Percentiles rank a stretch among this genome's conserved stretches.
Evolutionary conservation across 768 basidiomycete species (phyloP).

Genomic region (Cytidiella melzeri): DNA sequence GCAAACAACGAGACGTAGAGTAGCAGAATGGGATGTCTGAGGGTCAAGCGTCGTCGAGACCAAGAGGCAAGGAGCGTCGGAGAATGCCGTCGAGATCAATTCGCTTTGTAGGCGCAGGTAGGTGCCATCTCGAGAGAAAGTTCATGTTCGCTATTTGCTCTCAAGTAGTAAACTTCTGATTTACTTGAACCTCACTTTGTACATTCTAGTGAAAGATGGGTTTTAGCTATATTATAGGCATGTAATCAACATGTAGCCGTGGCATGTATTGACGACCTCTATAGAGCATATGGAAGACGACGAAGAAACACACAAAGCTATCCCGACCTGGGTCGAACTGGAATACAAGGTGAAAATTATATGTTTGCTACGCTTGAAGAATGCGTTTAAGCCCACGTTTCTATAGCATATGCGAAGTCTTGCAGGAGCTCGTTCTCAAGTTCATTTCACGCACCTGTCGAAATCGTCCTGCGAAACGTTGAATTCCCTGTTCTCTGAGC

Average conservation of each 20-base stretch:
- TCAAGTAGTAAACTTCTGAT: background rate
- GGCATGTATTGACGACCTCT: no score
- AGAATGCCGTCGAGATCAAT: background rate
- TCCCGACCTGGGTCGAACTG: conserved; percentile 88
- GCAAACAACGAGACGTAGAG: background rate
- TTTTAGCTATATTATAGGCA: conserved; percentile 26
- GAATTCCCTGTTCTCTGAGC: conserved; percentile 23
- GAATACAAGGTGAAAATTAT: conserved; percentile 70
- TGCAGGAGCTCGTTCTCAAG: conserved; percentile 54
- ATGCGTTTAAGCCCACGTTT: background rate
- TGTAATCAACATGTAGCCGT: background rate
- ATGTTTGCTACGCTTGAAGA: background rate
- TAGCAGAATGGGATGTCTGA: no score
- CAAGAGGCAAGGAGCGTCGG: background rate
- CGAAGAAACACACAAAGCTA: conserved; percentile 60
- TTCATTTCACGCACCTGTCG: conserved; percentile 88
- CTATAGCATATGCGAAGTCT: conserved; percentile 77
- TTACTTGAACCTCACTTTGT: background rate
- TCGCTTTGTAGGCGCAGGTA: background rate
- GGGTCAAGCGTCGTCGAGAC: no score
- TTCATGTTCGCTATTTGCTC: background rate
- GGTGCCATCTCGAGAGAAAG: background rate
- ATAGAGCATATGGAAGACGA: conserved; percentile 97
- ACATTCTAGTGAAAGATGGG: no score
- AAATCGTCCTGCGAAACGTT: conserved; percentile 57